phyloP scores from a whole-genome alignment of 2,329 filamentous ascomycete species.

The Colletotrichum melonis region DNA sequence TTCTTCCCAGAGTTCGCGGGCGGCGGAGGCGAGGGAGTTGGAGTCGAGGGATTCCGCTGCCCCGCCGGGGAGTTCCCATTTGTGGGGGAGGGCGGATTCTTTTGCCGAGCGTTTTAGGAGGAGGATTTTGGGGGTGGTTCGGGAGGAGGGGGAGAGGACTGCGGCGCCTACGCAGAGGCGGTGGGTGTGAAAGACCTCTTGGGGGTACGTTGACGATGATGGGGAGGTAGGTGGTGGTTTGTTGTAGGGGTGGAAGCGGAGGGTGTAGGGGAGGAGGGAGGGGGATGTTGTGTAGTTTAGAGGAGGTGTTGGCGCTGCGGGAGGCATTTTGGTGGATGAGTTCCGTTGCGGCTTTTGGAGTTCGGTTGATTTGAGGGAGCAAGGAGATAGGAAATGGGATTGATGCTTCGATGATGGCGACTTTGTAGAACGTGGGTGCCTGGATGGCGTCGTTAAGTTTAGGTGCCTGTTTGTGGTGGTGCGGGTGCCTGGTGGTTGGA shows the following conservation, averaged over 20 bases:
- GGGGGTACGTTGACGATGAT: background rate
- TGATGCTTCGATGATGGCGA: background rate
- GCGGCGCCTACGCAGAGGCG: constrained; percentile 33
- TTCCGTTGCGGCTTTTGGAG: background rate
- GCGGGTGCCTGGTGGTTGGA: constrained; percentile 10
- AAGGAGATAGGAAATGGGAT: background rate
- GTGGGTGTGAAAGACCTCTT: constrained; percentile 1
- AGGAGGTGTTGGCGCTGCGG: constrained; percentile 24
- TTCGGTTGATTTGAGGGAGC: background rate
- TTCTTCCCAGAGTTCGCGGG: constrained; percentile 62
- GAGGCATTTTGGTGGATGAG: constrained; percentile 23
- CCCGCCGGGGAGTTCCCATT: constrained; percentile 64
- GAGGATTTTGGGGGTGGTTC: constrained; percentile 45
- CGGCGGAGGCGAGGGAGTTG: constrained; percentile 57
- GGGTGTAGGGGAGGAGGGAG: constrained; percentile 11
- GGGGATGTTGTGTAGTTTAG: constrained; percentile 30
- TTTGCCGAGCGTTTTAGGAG: constrained; percentile 52
- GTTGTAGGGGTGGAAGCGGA: constrained; percentile 25
- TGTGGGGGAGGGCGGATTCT: constrained; percentile 48
- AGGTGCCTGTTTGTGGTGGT: background rate
- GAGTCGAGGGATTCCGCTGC: constrained; percentile 49
- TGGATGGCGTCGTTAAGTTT: background rate
- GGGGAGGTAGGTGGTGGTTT: background rate
- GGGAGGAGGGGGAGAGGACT: constrained; percentile 12
- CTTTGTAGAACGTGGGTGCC: constrained; percentile 4